These are phyloP conservation scores for Pleomassaria siparia DNA, from an alignment of 2,329 filamentous ascomycete genomes.

Conservation along the genomic window DNA sequence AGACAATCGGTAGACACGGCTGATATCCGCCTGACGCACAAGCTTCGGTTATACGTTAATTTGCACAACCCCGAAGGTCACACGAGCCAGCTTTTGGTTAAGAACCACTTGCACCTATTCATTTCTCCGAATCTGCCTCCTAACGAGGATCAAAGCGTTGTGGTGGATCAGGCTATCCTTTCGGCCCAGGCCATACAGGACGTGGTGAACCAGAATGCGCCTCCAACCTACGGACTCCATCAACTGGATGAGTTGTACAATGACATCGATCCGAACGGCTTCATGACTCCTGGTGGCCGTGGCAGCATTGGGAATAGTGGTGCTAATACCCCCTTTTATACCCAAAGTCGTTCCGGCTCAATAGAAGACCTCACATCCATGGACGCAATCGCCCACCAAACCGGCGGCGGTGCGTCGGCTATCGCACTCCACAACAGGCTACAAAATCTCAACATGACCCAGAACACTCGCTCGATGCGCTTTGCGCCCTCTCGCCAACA, in stretches of 20 bases:
- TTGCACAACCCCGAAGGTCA: slow-evolving; percentile 95
- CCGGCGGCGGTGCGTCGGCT: slow-evolving; percentile 53
- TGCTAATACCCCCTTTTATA: slow-evolving; percentile 75
- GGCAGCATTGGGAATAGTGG: slow-evolving; percentile 58
- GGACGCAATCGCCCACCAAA: slow-evolving; percentile 34
- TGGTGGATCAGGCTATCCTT: slow-evolving; percentile 43
- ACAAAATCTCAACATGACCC: slow-evolving; percentile 48
- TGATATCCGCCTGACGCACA: slow-evolving; percentile 90
- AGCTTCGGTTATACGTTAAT: slow-evolving; percentile 86
- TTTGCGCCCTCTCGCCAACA: slow-evolving; percentile 22
- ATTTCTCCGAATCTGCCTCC: slow-evolving; percentile 92
- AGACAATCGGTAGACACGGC: slow-evolving; percentile 87
- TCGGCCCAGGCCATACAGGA: slow-evolving; percentile 51
- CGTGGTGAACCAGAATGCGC: slow-evolving; percentile 67
- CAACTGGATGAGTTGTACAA: slow-evolving; percentile 88
- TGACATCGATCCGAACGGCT: slow-evolving; percentile 78
- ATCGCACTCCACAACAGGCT: slow-evolving; percentile 71
- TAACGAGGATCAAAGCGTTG: slow-evolving; percentile 80
- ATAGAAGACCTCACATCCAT: slow-evolving; percentile 74
- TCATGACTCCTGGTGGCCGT: slow-evolving; percentile 69
- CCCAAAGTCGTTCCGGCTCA: slow-evolving; percentile 71
- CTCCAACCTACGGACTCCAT: slow-evolving; percentile 91
- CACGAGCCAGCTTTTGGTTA: slow-evolving; percentile 88
- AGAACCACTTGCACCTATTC: slow-evolving; percentile 87
- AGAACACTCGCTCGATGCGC: slow-evolving; percentile 34